Evolutionary conservation across 768 basidiomycete genomes (phyloP).

Genomic region (Gautieria morchelliformis): DNA sequence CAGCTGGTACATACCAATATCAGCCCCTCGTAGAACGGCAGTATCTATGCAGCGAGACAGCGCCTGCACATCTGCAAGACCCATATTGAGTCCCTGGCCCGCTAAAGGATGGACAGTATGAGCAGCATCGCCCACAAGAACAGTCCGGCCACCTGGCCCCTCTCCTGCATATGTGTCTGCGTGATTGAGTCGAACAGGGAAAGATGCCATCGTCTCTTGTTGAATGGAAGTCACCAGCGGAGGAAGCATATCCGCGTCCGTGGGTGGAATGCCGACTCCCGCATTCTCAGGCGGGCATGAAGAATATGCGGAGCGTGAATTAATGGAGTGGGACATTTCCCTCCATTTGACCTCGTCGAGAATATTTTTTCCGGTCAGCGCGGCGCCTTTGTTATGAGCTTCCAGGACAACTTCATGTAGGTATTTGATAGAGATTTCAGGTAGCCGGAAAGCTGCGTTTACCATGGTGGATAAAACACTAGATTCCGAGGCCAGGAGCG

Average conservation of each 20-base stretch:
- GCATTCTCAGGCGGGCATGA: slow-evolving; percentile 17
- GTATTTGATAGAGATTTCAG: slow-evolving; percentile 61
- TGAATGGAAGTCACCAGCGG: slow-evolving; percentile 69
- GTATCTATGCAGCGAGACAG: slow-evolving; percentile 56
- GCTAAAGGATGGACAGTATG: slow-evolving; percentile 93
- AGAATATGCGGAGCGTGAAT: slow-evolving; percentile 53
- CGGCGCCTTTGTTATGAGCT: slow-evolving; percentile 32
- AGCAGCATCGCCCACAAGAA: slow-evolving; percentile 91
- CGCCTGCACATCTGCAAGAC: slow-evolving; percentile 75
- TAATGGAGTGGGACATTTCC: slow-evolving; percentile 61
- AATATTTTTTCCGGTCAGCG: slow-evolving; percentile 41
- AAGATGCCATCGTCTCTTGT: slow-evolving; percentile 68
- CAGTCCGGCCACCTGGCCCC: slow-evolving; percentile 56
- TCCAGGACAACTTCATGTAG: slow-evolving; percentile 55
- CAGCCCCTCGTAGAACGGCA: slow-evolving; percentile 55
- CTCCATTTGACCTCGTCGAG: slow-evolving; percentile 60
- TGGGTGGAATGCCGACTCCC: slow-evolving; percentile 43
- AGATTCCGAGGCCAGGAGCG: slow-evolving; percentile 56
- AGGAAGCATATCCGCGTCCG: slow-evolving; percentile 55
- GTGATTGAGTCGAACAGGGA: slow-evolving; percentile 83
- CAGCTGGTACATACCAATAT: slow-evolving; percentile 54
- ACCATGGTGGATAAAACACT: slow-evolving; percentile 63
- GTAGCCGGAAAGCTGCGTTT: slow-evolving; percentile 85
- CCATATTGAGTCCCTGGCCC: slow-evolving; percentile 92
- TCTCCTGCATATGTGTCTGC: slow-evolving; percentile 81